phyloP scores from a whole-genome alignment of 306 rosid species.

The Rosa rugosa region DNA sequence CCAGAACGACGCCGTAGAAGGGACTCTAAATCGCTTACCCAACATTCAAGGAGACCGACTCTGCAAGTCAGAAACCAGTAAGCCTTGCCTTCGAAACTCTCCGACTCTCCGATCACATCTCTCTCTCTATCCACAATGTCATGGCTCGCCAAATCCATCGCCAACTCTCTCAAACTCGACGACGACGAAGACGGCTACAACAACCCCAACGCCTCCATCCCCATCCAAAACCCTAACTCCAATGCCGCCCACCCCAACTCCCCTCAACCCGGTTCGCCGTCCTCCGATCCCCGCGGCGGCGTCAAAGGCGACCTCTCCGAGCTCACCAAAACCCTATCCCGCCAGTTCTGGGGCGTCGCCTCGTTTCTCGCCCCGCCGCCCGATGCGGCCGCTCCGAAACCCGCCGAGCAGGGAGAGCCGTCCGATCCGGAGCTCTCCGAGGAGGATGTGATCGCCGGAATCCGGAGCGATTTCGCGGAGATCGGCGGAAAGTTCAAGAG shows the following conservation, averaged over 20 bases:
- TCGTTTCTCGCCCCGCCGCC: conserved; percentile 88
- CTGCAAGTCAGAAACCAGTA: conserved; percentile 19
- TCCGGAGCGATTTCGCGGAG: conserved; percentile 86
- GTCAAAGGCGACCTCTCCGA: conserved; percentile 85
- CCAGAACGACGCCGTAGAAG: conserved; percentile 36
- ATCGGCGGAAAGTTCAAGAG: conserved; percentile 75
- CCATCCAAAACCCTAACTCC: conserved; percentile 10
- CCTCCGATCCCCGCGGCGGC: conserved; percentile 48
- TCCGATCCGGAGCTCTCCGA: conserved; percentile 34
- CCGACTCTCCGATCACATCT: conserved; percentile 15
- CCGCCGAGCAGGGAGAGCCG: background rate
- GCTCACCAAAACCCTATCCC: conserved; percentile 62
- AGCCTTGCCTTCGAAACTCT: conserved; percentile 4
- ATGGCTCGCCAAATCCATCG: conserved; percentile 82
- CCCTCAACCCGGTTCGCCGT: conserved; percentile 31
- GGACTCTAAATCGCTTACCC: conserved; percentile 11
- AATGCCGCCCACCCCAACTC: conserved; percentile 29
- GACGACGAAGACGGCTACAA: conserved; percentile 42
- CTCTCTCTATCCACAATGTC: conserved; percentile 48
- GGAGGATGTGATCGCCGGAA: conserved; percentile 80
- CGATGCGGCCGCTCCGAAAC: conserved; percentile 36
- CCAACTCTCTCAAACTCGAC: conserved; percentile 77
- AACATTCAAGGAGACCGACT: conserved; percentile 13
- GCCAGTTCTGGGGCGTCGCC: conserved; percentile 89
- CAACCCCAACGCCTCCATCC: background rate